Conservation (phyloP, 306 rosid species). For the Vigna radiata region DNA sequence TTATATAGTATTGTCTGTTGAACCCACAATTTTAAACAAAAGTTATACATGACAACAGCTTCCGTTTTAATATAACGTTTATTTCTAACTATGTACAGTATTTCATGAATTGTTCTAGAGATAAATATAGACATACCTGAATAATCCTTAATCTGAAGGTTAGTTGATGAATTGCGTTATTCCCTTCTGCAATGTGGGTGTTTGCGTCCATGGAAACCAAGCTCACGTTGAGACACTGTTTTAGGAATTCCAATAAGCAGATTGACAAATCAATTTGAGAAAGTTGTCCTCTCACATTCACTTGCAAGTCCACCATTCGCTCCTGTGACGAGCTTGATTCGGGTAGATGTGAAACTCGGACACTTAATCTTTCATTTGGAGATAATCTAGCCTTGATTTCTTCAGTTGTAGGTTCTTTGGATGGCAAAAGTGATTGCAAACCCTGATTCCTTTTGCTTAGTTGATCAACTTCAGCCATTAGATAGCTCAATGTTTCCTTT, state of each 20-base stretch:
- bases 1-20: background rate
- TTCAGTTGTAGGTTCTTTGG: conserved; percentile 35
- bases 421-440: conserved; percentile 46
- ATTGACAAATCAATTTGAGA: conserved; percentile 58
- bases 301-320: conserved; percentile 63
- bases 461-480: conserved; percentile 62
- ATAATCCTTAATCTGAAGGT: conserved; percentile 67
- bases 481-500: conserved; percentile 64
- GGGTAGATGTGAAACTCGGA: conserved; percentile 52
- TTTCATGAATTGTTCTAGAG: conserved; percentile 9
- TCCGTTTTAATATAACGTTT: background rate
- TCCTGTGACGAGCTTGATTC: conserved; percentile 61
- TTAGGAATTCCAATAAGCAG: conserved; percentile 73
- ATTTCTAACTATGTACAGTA: background rate
- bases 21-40: background rate
- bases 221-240: conserved; percentile 51
- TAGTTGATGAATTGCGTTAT: conserved; percentile 48
- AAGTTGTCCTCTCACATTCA: conserved; percentile 57
- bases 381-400: conserved; percentile 41
- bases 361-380: conserved; percentile 56
- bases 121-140: conserved; percentile 62
- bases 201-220: conserved; percentile 72
- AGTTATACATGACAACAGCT: background rate
- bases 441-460: conserved; percentile 61
- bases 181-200: conserved; percentile 49